Base-by-base conservation (phyloP, 75 land plant genomes). In the Isoetes taiwanensis region DNA sequence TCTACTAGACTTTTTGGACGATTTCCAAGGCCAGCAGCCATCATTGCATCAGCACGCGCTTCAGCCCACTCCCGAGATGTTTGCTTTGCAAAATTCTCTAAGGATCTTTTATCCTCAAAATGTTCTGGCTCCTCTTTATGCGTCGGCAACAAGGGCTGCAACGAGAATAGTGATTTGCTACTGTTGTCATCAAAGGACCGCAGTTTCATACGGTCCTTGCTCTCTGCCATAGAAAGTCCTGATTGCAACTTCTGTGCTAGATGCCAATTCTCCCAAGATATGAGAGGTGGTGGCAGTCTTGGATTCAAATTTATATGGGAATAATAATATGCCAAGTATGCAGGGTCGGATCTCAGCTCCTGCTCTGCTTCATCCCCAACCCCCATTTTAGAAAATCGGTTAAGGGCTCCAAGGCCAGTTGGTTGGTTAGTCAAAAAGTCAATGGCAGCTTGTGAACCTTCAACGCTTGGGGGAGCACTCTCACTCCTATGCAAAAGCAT, bases 401-500 rank as follows among this genome's bases (percentile, higher is more conserved):
- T 57, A 24, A 23, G 19, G 5, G 37, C 32, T 16, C 25, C 29
- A 19, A 57, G 65, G 31, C 57, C 54, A 28, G 52, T 30, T 2
- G 56, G 35, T 30, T 19, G 34, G 28, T 56, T 42, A 38, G 43
- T 41, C 30, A 74, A 70, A 1, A 81, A 58, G 31, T 84, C 82
- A 6, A 88, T 74, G 9, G 96, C 86, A 0, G 69, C 71, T 1
- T 82, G 42, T 8, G 95, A 84, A 4, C 90, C 95, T 57, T 94
- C 81, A 24, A 94, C 86, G n/a, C 97, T 84, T 1, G 99, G 96
- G 12, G 99, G 99, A 0, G 99, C 99, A 66, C 90, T 81, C 10
- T 87, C 96, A 59, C 99, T 94, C 56, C 99, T 46, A 52, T 72
- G 78, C 21, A 83, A 66, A 33, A 65, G 75, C 4, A 89, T 34